Percentiles rank a stretch among this genome's conserved stretches.
These are phyloP conservation scores for Cladosporium sphaerospermum DNA, from an alignment of 2,329 filamentous ascomycete genomes.

Conservation along the genomic window DNA sequence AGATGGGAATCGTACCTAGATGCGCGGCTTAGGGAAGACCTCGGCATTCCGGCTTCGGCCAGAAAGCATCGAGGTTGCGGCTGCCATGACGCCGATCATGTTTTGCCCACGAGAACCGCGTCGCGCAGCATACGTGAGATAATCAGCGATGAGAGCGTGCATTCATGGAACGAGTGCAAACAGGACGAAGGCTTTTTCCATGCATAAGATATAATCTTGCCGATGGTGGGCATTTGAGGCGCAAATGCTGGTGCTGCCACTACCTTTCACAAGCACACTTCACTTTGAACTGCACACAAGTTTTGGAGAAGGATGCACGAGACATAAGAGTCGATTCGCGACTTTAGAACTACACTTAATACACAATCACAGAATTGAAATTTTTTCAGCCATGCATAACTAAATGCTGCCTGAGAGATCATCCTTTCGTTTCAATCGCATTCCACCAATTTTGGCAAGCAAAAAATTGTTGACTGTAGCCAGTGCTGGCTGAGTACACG, in stretches of 20 bases:
- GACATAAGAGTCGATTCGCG: neutral
- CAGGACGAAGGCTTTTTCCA: too few relatives aligned
- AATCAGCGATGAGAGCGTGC: too few relatives aligned
- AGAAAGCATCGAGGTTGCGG: neutral
- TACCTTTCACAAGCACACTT: too few relatives aligned
- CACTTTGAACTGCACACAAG: neutral
- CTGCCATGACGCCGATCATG: neutral
- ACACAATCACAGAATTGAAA: slow-evolving; percentile 10
- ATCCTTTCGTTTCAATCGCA: slow-evolving; percentile 18
- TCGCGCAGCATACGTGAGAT: too few relatives aligned
- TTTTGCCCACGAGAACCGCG: too few relatives aligned
- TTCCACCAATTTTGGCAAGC: neutral
- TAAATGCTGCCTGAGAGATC: slow-evolving; percentile 13
- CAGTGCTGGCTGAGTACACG: slow-evolving; percentile 13
- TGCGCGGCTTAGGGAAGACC: neutral
- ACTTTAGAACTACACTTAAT: slow-evolving; percentile 19
- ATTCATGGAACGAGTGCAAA: too few relatives aligned
- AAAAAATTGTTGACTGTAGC: slow-evolving; percentile 14
- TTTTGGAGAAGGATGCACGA: neutral
- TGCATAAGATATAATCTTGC: too few relatives aligned
- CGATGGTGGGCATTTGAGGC: too few relatives aligned
- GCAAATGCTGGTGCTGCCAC: too few relatives aligned
- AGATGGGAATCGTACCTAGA: neutral
- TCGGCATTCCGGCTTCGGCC: neutral
- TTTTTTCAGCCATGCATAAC: slow-evolving; percentile 16